A percentile compares a stretch with the other conserved stretches of the same genome.
These are phyloP conservation scores for Leptographium flavum DNA, from an alignment of 2,329 filamentous ascomycete species.

Conservation along the genomic window DNA sequence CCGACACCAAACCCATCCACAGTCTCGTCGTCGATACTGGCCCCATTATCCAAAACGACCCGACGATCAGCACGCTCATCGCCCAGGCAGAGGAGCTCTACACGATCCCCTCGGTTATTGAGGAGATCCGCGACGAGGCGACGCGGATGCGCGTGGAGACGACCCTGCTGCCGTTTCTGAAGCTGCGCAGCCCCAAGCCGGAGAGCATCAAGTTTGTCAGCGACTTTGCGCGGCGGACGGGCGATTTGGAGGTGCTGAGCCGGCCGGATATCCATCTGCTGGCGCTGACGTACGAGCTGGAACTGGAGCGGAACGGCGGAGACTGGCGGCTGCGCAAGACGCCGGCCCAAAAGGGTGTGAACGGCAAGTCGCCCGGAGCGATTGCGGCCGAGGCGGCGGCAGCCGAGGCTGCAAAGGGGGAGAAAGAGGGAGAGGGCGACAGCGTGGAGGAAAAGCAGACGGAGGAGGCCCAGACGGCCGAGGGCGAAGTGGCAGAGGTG, in stretches of 20 bases:
- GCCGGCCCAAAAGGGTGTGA: constrained; percentile 66
- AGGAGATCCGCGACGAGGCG: constrained; percentile 75
- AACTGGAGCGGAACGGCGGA: constrained; percentile 79
- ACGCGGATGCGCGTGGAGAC: constrained; percentile 73
- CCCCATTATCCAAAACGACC: constrained; percentile 86
- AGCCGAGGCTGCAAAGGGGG: neutral
- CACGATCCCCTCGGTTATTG: constrained; percentile 73
- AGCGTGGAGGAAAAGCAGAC: neutral
- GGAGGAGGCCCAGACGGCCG: neutral
- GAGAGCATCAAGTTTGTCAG: constrained; percentile 67
- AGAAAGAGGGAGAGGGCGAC: neutral
- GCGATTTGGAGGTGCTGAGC: constrained; percentile 78
- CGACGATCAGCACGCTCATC: constrained; percentile 68
- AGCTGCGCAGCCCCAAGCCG: constrained; percentile 56
- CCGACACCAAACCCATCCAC: constrained; percentile 73
- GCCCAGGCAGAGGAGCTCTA: constrained; percentile 62
- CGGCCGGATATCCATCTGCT: constrained; percentile 79
- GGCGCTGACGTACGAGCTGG: constrained; percentile 86
- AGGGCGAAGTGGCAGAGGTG: constrained; percentile 4
- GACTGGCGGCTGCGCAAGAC: constrained; percentile 70
- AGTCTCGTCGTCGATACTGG: constrained; percentile 82
- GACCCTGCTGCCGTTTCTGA: constrained; percentile 73
- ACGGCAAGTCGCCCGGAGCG: constrained; percentile 45
- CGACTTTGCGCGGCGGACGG: constrained; percentile 78
- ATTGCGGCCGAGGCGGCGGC: constrained; percentile 2